A percentile compares a stretch with the other conserved stretches of the same genome.
These are phyloP conservation scores for Marasmius sp. DNA, from an alignment of 1,284 basidiomycete species.

Conservation along the genomic window DNA sequence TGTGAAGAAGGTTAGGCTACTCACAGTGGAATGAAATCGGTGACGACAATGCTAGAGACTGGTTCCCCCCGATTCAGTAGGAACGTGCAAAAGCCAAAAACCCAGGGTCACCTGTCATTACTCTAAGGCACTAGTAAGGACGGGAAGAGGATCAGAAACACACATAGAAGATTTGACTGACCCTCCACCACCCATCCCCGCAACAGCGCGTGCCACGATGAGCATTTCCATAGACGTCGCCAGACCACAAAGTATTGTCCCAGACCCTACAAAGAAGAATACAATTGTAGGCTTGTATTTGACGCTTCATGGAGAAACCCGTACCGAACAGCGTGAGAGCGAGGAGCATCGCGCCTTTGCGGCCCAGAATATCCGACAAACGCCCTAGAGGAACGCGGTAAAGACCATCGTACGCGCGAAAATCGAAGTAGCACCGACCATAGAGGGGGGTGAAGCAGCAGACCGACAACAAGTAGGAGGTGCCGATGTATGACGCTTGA, in stretches of 20 bases:
- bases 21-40: conserved; percentile 81
- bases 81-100: conserved; percentile 12
- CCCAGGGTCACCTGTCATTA: conserved; percentile 71
- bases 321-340: conserved; percentile 80
- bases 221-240: conserved; percentile 84
- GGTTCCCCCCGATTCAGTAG: conserved; percentile 23
- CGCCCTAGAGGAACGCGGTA: conserved; percentile 53
- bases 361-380: conserved; percentile 84
- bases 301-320: conserved; percentile 17
- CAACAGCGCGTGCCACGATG: conserved; percentile 78
- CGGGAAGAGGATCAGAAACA: conserved; percentile 10
- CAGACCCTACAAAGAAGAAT: conserved; percentile 53
- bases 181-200: conserved; percentile 91
- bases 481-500: conserved; percentile 85
- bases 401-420: conserved; percentile 15
- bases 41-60: conserved; percentile 78
- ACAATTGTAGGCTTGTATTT: neutral
- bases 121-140: conserved; percentile 35
- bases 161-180: conserved; percentile 33
- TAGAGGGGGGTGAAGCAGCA: conserved; percentile 92
- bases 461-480: conserved; percentile 83
- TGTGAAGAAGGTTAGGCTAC: conserved; percentile 26
- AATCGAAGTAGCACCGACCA: conserved; percentile 45
- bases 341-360: conserved; percentile 82
- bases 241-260: conserved; percentile 80